Evolutionary conservation across 345 rosid genomes (phyloP), one percentile per base, ranked within the genome.

Genomic region (Eucalyptus polyanthemos): DNA sequence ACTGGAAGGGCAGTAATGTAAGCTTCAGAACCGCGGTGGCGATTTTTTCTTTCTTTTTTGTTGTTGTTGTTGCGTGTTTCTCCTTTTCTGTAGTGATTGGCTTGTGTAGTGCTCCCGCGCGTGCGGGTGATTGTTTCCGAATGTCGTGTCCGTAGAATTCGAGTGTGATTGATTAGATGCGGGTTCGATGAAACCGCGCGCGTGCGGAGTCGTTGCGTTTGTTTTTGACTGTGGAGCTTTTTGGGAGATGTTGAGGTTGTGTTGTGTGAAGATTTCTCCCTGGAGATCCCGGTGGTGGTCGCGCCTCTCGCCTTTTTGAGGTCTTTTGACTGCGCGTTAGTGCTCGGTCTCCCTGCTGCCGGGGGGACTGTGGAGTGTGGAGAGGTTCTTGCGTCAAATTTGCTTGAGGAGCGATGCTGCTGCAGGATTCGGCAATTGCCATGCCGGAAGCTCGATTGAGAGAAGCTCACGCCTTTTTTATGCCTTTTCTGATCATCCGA

Each of bases 1-100:
- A 93, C 89, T 98, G 99, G 99, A 97, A 96, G 94, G 99, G 97
- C 91, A 97, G 97, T 92, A 97, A 98, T 93, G 99, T 95, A 89
- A 95, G 97, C 27, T 76, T 37, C 47, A 11, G 47, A 65, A 72
- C 45, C 27, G 27, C 42, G 83, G 25, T 11, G 47, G 83, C 11
- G 44, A 37, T 47, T 87, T 67, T 10, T 42, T 13, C n/a, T 17
- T 19, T 21, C 42, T 22, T 54, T 3, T 27, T 27, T 11, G 13
- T 16, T 53, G 24, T 53, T 53, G 58, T 10, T 14, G 9, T 8
- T 7, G 62, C 45, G 19, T 60, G 22, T 34, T 86, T 87, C 14
- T 12, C 25, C 50, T 34, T 45, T 87, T 81, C 83, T 44, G 86
- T 8, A 69, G 51, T 34, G 17, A 40, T 7, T 19, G 47, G 80